phyloP scores from a whole-genome alignment of 176 grass and related monocot genomes.

The Oryza meyeriana region DNA sequence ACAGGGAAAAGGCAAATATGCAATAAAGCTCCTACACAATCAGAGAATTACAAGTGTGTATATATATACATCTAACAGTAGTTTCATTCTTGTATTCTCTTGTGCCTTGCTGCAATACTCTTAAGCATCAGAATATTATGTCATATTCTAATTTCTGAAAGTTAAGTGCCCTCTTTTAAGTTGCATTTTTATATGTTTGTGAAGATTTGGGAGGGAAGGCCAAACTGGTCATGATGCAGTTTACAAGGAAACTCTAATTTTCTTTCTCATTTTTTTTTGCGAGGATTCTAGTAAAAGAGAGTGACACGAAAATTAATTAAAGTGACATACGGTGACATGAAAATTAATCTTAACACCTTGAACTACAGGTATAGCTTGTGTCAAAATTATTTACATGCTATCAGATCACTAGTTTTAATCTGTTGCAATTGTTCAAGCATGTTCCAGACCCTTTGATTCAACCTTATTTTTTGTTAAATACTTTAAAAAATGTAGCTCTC shows the following conservation, averaged over 20 bases:
- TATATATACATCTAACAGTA: no score
- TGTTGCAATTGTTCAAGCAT: neutral
- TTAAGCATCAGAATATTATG: neutral
- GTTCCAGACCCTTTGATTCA: neutral
- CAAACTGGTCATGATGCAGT: neutral
- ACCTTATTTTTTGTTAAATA: neutral
- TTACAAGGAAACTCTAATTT: neutral
- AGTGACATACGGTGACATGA: neutral
- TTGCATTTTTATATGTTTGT: neutral
- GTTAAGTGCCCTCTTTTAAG: neutral
- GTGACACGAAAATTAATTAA: neutral
- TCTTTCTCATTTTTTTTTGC: no score
- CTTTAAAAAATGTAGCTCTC: neutral
- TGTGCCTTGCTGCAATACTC: neutral
- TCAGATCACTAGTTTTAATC: neutral
- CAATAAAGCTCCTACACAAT: no score
- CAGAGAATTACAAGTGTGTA: no score
- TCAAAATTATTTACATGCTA: neutral
- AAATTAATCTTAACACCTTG: neutral
- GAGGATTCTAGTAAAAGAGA: neutral
- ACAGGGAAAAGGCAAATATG: no score
- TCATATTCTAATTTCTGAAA: neutral
- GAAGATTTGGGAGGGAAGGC: neutral
- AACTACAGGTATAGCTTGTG: neutral
- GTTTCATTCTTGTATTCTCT: neutral